Evolutionary conservation across 495 filamentous ascomycete genomes (phyloP), one percentile per base, ranked within the genome.

Genomic region (Trichoderma gamsii): DNA sequence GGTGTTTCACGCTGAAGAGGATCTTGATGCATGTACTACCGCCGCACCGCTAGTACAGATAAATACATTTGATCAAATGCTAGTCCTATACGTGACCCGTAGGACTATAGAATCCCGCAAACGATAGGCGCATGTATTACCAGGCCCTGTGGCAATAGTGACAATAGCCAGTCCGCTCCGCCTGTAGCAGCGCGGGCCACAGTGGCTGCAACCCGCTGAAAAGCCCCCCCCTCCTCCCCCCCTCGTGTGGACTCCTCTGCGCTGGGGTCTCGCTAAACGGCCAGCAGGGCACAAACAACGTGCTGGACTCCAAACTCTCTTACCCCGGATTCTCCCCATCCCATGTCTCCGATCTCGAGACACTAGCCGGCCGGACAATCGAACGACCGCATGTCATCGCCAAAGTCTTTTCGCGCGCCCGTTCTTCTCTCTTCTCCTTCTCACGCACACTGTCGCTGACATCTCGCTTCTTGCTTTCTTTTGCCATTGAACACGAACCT

Each of bases 271-370:
- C 35, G 35, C 35, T 38, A 38, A 38, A 38, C 35, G 35, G 35
- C 35, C 35, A 38, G 35, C 35, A 38, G 35, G 35, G 35, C 35
- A 38, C 35, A 38, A 38, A 38, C 0, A 49, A 12, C 23, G 11
- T 59, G 52, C 56, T 23, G 27, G 23, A 61, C 27, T 25, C 52
- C 56, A 25, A 23, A 15, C 27, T 56, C 27, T 49, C 44, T 16
- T 61, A 61, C 56, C 56, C 56, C 56, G 25, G 56, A 61, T 61
- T 61, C 56, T 25, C n/a, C 49, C 43, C 43, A 44, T 11, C 43
- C 51, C 18, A 61, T 61, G 56, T 61, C 56, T 61, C 56, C 56
- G 56, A 61, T 61, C 56, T 61, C 56, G 27, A 23, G 56, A 61
- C 56, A 56, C 51, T 56, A 56, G n/a, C 16, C 18, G 44, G 15